Evolutionary conservation across 1,284 basidiomycete species (phyloP), one percentile per base, ranked within the genome.

Genomic region (Fereydounia khargensis): DNA sequence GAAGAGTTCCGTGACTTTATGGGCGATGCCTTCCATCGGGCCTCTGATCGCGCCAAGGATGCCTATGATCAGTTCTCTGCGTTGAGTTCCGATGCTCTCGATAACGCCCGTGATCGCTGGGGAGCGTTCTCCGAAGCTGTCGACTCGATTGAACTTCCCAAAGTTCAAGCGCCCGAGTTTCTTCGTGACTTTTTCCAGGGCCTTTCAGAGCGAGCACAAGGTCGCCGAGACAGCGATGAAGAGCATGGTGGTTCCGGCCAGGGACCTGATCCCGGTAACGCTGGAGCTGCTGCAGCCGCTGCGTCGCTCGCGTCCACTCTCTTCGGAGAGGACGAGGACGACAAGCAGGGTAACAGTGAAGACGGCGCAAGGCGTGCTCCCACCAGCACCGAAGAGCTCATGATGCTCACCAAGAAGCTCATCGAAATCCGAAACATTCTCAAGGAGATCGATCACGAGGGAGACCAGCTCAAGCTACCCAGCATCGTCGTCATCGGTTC

Each of bases 401-500:
- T 97, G 85, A 84, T 92, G 65, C 80, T 99, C 42, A 99, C 95
- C 0, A 82, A 84, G 73, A 97, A 95, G 76, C 84, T 99, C 44
- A 98, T 99, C 70, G 91, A 95, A 77, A 95, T 99, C 65, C 81
- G 95, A 51, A 87, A 83, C 52, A 92, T 98, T 80, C 81, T 98
- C 32, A 81, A 97, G 31, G 87, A 87, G 60, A 92, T 97, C 46
- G 95, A 97, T 77, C 91, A 97, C 77, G 91, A 88, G 10, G 66
- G 65, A 19, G 79, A 81, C 40, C 84, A 87, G 14, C 82, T 99
- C 67, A 94, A 91, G 62, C 79, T 99, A 11, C 94, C 94, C 0
- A 92, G 89, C 59, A 97, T 99, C 52, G 94, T 98, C 27, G 95
- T 98, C 39, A 90, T 99, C 59, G 94, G 94, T 11, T 94, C 90